A percentile compares a stretch with the other conserved stretches of the same genome.
Evolutionary conservation across 805 yeast species (phyloP).

Genomic region (Metschnikowia similis): DNA sequence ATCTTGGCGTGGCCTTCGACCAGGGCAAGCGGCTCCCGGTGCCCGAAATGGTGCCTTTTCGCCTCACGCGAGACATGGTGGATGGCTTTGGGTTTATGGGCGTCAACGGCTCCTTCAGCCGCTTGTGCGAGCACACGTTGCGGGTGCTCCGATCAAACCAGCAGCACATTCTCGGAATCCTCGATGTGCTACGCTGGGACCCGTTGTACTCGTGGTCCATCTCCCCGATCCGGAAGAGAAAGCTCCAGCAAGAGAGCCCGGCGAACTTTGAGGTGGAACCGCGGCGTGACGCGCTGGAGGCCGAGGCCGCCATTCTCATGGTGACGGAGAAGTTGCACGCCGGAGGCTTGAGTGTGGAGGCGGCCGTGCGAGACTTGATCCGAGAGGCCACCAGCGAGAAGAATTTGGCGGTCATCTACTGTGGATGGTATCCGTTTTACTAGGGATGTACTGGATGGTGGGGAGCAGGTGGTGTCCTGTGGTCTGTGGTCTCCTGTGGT

Average conservation of each 20-base stretch:
- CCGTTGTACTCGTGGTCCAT: conserved; percentile 90
- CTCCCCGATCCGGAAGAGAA: conserved; percentile 64
- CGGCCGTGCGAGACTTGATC: conserved; percentile 75
- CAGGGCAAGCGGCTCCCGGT: conserved; percentile 80
- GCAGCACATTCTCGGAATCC: conserved; percentile 70
- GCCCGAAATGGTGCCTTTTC: conserved; percentile 92
- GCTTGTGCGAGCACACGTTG: conserved; percentile 70
- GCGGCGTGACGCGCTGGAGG: conserved; percentile 57
- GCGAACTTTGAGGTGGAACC: conserved; percentile 17
- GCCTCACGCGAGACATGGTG: conserved; percentile 83
- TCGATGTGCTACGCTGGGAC: conserved; percentile 86
- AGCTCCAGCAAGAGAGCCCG: conserved; percentile 43
- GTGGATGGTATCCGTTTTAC: conserved; percentile 83
- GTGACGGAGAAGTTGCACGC: conserved; percentile 69
- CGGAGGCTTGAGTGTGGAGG: conserved; percentile 71
- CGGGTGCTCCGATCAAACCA: conserved; percentile 59
- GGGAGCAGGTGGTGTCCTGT: too few relatives aligned
- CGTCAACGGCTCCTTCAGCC: conserved; percentile 67
- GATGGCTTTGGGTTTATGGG: conserved; percentile 95
- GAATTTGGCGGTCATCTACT: conserved; percentile 69
- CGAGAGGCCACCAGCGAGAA: conserved; percentile 65
- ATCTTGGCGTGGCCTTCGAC: conserved; percentile 93
- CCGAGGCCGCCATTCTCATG: conserved; percentile 68
- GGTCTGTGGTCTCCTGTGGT: too few relatives aligned
- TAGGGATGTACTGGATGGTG: conserved; percentile 26